Evolutionary conservation across 2,329 filamentous ascomycete species (phyloP).

Genomic region (Curvularia spicifera): DNA sequence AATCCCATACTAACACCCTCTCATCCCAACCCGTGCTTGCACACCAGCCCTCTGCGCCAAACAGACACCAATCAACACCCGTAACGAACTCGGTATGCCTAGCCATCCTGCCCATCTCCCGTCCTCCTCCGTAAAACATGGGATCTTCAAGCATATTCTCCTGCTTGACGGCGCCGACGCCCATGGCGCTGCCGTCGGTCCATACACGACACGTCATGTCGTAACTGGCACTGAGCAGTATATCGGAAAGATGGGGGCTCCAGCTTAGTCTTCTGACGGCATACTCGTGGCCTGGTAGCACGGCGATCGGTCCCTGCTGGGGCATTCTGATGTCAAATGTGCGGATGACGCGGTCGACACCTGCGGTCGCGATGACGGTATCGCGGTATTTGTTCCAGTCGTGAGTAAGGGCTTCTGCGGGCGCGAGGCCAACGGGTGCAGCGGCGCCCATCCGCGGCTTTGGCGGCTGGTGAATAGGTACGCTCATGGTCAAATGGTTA

Average conservation of each 20-base stretch:
- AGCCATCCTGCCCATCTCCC: constrained; percentile 86
- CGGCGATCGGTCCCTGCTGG: constrained; percentile 70
- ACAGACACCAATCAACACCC: constrained; percentile 97
- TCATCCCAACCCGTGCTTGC: constrained; percentile 96
- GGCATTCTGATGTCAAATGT: constrained; percentile 90
- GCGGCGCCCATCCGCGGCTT: constrained; percentile 56
- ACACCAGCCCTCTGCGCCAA: constrained; percentile 94
- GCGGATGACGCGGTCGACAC: constrained; percentile 85
- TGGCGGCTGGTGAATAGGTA: constrained; percentile 79
- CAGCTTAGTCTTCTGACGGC: constrained; percentile 85
- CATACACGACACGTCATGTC: constrained; percentile 97
- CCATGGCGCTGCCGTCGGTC: constrained; percentile 75
- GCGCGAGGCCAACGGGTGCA: constrained; percentile 58
- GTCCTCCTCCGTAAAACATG: constrained; percentile 60
- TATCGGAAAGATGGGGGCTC: constrained; percentile 91
- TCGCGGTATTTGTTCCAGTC: constrained; percentile 99
- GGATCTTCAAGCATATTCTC: constrained; percentile 46
- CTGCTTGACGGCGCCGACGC: constrained; percentile 44
- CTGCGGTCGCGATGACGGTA: constrained; percentile 82
- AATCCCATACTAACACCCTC: constrained; percentile 89
- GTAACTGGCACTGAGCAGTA: constrained; percentile 88
- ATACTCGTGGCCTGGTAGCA: constrained; percentile 87
- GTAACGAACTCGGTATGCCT: constrained; percentile 94
- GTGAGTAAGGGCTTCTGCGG: constrained; percentile 86
- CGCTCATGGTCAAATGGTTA: constrained; percentile 82